Evolutionary conservation across 768 basidiomycete genomes (phyloP), one percentile per base, ranked within the genome.

Genomic region (Hortiboletus campestris): DNA sequence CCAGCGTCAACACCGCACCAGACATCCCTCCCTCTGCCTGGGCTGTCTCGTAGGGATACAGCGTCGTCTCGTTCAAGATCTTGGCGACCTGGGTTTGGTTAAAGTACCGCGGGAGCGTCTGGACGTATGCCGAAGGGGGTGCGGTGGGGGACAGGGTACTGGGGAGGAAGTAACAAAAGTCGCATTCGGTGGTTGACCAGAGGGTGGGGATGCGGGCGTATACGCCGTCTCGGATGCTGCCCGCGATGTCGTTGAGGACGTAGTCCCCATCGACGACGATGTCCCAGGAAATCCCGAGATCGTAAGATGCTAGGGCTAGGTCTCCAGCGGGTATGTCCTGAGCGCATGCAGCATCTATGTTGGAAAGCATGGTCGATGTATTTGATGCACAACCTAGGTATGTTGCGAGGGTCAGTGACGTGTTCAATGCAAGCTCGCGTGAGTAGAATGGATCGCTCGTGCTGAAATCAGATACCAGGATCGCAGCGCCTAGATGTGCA

Each of bases 111-210:
- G 41, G 10, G 35, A 65, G 55, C 4, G 10, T 34, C 14, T 54
- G 36, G 22, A 55, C 28, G 28, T 57, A 60, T 34, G 25, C 11
- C 9, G 57, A 55, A 1, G 65, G 50, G 2, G 61, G 58, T 0
- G 56, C 57, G 19, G 54, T 46, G 10, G 60, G 59, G n/a, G 50
- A 53, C 3, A 60, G 55, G 1, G 51, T 63, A 13, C 41, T 49
- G 3, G 58, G 61, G 34, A 67, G 52, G 51, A 68, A 67, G 49
- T 60, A 54, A 13, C 63, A 67, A 6, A 0, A 11, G 2, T 65
- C 63, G 46, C 66, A 65, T 45, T 64, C 49, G 22, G 43, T 56
- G 17, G 31, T 44, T 12, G 63, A 46, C 62, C 62, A 65, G 43
- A 65, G 49, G 6, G 53, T 62, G 3, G 60, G 60, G 13, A 65